Percentiles rank a stretch among this genome's conserved stretches.
These are phyloP conservation scores for Claviceps citrina DNA, from an alignment of 2,329 filamentous ascomycete species.

Conservation along the genomic window DNA sequence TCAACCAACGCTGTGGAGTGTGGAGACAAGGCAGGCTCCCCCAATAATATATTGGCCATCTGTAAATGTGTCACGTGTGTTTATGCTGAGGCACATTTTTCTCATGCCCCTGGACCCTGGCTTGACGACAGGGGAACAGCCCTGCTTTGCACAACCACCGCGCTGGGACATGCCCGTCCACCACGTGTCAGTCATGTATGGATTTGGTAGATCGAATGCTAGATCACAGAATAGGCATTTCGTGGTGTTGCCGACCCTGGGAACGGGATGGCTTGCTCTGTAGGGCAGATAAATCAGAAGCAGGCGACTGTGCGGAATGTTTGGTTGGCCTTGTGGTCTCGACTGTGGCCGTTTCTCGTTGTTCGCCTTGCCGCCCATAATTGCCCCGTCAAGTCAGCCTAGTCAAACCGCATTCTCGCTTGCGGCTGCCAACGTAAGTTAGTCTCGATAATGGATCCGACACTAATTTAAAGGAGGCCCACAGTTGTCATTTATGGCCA, in stretches of 20 bases:
- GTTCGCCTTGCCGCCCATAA: background rate
- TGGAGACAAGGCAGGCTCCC: background rate
- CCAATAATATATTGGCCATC: no score
- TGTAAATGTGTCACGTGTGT: no score
- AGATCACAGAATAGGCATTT: background rate
- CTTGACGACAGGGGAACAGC: no score
- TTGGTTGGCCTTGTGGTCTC: slow-evolving; percentile 2
- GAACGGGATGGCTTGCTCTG: background rate
- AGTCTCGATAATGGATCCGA: background rate
- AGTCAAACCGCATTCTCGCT: slow-evolving; percentile 5
- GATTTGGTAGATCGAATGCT: background rate
- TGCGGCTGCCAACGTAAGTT: slow-evolving; percentile 7
- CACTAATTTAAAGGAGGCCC: background rate
- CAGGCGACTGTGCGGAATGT: background rate
- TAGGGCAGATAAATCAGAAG: slow-evolving; percentile 3
- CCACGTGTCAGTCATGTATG: background rate
- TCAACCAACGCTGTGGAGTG: background rate
- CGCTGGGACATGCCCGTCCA: background rate
- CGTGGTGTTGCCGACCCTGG: background rate
- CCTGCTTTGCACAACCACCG: background rate
- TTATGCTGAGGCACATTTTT: no score
- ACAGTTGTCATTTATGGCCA: background rate
- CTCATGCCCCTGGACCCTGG: no score
- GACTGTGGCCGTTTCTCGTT: background rate
- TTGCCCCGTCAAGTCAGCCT: background rate